These are phyloP conservation scores for Rhizodiscina lignyota DNA, from an alignment of 495 filamentous ascomycete species.

Conservation along the genomic window DNA sequence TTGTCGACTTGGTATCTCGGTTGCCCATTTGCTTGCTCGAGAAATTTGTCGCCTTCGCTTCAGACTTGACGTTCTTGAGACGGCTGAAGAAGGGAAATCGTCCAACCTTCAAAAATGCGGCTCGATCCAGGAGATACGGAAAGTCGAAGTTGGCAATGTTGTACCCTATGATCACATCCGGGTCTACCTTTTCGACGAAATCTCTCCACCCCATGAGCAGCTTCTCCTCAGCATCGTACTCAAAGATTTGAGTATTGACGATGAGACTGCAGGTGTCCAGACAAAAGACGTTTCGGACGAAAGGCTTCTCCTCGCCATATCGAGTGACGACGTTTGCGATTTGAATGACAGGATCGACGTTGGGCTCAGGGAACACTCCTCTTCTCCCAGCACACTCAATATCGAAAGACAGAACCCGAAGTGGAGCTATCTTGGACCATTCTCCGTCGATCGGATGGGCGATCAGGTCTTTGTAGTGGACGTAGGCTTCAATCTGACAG, in stretches of 20 bases:
- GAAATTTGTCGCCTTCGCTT: conserved; percentile 62
- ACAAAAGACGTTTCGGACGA: conserved; percentile 92
- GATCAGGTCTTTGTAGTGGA: conserved; percentile 69
- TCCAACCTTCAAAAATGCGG: conserved; percentile 58
- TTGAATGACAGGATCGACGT: conserved; percentile 88
- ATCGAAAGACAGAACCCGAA: conserved; percentile 89
- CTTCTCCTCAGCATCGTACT: conserved; percentile 59
- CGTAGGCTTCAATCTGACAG: conserved; percentile 84
- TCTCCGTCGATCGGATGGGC: conserved; percentile 82
- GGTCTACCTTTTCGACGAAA: conserved; percentile 82
- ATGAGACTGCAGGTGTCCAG: conserved; percentile 80
- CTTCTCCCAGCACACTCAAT: conserved; percentile 97
- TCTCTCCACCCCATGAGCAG: conserved; percentile 84
- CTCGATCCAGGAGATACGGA: conserved; percentile 84
- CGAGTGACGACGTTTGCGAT: conserved; percentile 95
- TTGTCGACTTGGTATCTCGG: conserved; percentile 81
- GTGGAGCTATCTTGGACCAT: conserved; percentile 96
- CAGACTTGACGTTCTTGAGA: conserved; percentile 44
- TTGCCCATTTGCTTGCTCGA: conserved; percentile 99
- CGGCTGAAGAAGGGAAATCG: conserved; percentile 78
- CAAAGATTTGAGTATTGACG: conserved; percentile 83
- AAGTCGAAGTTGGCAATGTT: conserved; percentile 99
- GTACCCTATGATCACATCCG: conserved; percentile 97
- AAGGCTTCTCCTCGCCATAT: conserved; percentile 91
- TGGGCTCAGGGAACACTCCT: conserved; percentile 87